phyloP scores from a whole-genome alignment of 768 basidiomycete species.

The Tubosaeta brunneosetosa region DNA sequence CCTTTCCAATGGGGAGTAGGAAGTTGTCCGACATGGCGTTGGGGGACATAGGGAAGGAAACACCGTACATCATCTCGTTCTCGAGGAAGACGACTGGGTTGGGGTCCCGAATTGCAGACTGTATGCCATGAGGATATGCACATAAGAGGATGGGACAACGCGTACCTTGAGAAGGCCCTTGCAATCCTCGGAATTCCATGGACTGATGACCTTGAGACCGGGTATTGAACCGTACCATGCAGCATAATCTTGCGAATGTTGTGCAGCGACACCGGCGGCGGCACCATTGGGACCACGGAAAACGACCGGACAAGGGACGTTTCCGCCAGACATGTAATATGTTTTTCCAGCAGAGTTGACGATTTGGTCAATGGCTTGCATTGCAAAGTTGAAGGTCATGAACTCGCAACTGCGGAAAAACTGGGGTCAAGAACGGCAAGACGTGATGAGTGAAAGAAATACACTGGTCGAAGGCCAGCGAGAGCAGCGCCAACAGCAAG shows the following conservation, averaged over 20 bases:
- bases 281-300: constrained; percentile 99
- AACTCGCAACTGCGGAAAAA: constrained; percentile 78
- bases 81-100: constrained; percentile 99
- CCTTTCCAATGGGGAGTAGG: constrained; percentile 94
- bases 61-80: constrained; percentile 98
- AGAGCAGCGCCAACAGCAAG: constrained; percentile 92
- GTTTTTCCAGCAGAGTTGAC: constrained; percentile 99
- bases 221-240: constrained; percentile 93
- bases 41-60: constrained; percentile 91
- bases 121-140: not conserved
- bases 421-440: constrained; percentile 7
- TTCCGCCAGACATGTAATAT: constrained; percentile 99
- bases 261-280: constrained; percentile 92
- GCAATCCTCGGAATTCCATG: constrained; percentile 99
- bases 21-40: constrained; percentile 96
- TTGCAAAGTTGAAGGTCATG: constrained; percentile 99
- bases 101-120: constrained; percentile 97
- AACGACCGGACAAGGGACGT: constrained; percentile 96
- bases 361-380: constrained; percentile 99
- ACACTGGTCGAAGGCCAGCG: constrained; percentile 92
- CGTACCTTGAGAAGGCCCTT: constrained; percentile 93
- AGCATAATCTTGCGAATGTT: constrained; percentile 97
- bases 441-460: constrained; percentile 22
- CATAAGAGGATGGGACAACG: not conserved
- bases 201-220: constrained; percentile 95